Base-by-base conservation (phyloP, 352 stramenopile genomes). In the Aphanomyces stellatus region DNA sequence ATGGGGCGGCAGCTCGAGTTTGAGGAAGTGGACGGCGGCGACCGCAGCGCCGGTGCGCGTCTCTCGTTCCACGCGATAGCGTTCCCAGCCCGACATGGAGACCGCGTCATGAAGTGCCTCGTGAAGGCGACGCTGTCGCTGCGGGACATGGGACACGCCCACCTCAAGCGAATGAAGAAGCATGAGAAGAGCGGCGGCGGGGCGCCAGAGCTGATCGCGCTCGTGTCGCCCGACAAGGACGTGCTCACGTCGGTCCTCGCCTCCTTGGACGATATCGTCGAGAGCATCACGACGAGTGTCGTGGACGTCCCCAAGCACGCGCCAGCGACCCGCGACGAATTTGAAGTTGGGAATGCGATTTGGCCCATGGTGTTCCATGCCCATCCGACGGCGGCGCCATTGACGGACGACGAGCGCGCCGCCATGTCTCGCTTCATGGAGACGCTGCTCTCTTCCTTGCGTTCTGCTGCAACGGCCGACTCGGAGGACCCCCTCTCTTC, bases 91-190 rank as follows among this genome's bases (percentile, higher is more conserved):
- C 67, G 46, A 28, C 77, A 87, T 64, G 86, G 86, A 15, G 82
- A 80, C 31, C 71, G 71, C 30, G 81, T 82, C 31, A 94, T 94
- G 74, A 77, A 82, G 73, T 71, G 85, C 27, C 75, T 94, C 4
- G 62, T 64, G 1, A 63, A 46, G 31, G 62, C 71, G 57, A 91
- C 88, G 55, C 74, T 76, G 53, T 73, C 81, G 22, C 74, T 94
- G 28, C 59, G 73, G 13, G 78, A 81, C 53, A 67, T 90, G 35
- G 84, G 86, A 24, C 92, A 86, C 62, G 73, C 71, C 35, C 86
- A 94, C 55, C 73, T 94, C 40, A 94, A 94, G 74, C 86, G 86
- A 37, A 80, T 94, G 55, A 92, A 91, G 65, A 91, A 91, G 69
- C 75, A 83, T 61, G 34, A 13, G 7, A n/a, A n/a, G n/a, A n/a